Percentiles rank a stretch among this genome's conserved stretches.
phyloP scores from a whole-genome alignment of 108 stramenopile species.

The Nitzschia sp. region DNA sequence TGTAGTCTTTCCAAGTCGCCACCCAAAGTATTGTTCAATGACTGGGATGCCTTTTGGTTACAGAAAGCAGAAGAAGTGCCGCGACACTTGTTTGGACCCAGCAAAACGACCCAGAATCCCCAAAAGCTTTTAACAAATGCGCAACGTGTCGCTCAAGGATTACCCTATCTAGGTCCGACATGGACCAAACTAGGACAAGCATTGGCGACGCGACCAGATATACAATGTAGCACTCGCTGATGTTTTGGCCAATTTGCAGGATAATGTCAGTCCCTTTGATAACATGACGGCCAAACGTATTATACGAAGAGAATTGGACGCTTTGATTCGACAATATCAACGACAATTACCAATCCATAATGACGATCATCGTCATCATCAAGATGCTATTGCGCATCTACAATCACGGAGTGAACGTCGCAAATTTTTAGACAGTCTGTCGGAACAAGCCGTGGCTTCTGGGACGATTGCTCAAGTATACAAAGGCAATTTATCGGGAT shows the following conservation, averaged over 20 bases:
- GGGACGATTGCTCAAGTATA: conserved; percentile 62
- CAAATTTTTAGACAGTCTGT: conserved; percentile 11
- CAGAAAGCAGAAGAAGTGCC: not conserved
- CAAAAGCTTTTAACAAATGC: not conserved
- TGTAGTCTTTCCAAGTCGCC: not conserved
- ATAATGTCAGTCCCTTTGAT: conserved; percentile 51
- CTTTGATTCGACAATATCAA: not conserved
- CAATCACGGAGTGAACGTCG: not conserved
- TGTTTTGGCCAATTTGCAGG: conserved; percentile 27
- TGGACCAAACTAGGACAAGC: not conserved
- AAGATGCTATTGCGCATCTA: not conserved
- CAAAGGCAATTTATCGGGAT: conserved; percentile 49
- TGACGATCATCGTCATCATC: not conserved
- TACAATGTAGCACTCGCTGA: not conserved
- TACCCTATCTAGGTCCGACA: not conserved
- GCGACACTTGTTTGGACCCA: not conserved
- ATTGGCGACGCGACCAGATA: not conserved
- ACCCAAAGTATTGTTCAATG: not conserved
- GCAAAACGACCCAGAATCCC: not conserved
- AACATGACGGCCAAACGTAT: conserved; percentile 33
- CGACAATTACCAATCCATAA: not conserved
- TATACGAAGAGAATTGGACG: conserved; percentile 21
- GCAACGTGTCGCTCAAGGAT: not conserved
- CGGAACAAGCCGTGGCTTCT: conserved; percentile 11
- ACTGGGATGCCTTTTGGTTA: not conserved